These are phyloP conservation scores for Microdochium nivale DNA, from an alignment of 2,329 filamentous ascomycete genomes.

Conservation along the genomic window DNA sequence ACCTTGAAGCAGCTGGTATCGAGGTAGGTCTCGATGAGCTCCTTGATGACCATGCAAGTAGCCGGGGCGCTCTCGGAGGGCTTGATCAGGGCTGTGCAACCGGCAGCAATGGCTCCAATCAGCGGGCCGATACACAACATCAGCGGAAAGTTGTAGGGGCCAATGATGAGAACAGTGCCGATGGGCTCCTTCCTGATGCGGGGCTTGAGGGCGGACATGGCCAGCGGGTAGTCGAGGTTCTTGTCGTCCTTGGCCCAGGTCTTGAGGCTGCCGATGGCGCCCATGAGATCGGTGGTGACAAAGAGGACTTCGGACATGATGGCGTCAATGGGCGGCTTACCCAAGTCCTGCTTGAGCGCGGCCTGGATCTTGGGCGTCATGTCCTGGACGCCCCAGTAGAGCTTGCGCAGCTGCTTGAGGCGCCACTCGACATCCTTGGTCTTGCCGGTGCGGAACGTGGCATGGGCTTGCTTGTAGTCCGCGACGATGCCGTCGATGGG, in stretches of 20 bases:
- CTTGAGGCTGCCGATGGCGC: conserved; percentile 67
- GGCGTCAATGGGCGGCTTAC: conserved; percentile 70
- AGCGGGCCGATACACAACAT: conserved; percentile 71
- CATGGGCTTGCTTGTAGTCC: conserved; percentile 51
- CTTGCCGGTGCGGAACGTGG: conserved; percentile 68
- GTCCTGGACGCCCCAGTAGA: conserved; percentile 89
- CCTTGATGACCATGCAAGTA: conserved; percentile 69
- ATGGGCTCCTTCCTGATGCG: conserved; percentile 81
- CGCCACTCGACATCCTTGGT: conserved; percentile 79
- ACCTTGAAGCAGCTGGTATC: conserved; percentile 69
- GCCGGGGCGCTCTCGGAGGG: conserved; percentile 76
- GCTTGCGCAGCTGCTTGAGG: conserved; percentile 77
- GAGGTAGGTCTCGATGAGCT: conserved; percentile 66
- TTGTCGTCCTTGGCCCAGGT: conserved; percentile 78
- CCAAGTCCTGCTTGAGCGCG: conserved; percentile 69
- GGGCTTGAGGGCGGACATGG: conserved; percentile 61
- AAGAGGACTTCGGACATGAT: conserved; percentile 68
- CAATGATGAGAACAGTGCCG: conserved; percentile 76
- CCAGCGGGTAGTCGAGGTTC: conserved; percentile 58
- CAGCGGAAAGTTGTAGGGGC: conserved; percentile 90
- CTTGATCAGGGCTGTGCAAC: conserved; percentile 85
- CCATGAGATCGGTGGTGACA: conserved; percentile 73
- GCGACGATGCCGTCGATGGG: conserved; percentile 56
- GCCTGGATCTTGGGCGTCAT: conserved; percentile 63
- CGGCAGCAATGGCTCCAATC: conserved; percentile 84